These are phyloP conservation scores for Aspergillus mulundensis DNA, from an alignment of 495 filamentous ascomycete genomes.

Conservation along the genomic window DNA sequence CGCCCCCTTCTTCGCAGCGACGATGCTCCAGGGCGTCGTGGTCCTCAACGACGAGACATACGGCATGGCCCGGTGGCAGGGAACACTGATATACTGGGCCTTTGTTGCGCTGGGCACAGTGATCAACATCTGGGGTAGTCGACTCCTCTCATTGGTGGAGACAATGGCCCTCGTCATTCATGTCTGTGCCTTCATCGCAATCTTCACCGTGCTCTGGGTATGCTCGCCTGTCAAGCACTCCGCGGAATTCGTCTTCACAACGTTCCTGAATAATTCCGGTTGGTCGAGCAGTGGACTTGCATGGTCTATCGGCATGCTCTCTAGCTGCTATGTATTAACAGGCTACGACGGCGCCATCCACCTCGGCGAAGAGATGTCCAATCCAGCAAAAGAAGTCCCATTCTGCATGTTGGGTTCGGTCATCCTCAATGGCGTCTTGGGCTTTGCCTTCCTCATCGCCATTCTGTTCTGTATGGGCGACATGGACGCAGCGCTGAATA, in stretches of 20 bases:
- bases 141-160: slow-evolving; percentile 2
- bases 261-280: slow-evolving; percentile 2
- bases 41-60: slow-evolving; percentile 3
- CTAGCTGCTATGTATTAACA: slow-evolving; percentile 3
- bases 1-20: slow-evolving; percentile 6
- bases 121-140: slow-evolving; percentile 2
- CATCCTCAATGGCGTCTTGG: not conserved
- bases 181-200: not conserved
- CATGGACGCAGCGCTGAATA: not conserved
- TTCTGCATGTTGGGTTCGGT: not conserved
- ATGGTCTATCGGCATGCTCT: slow-evolving; percentile 8
- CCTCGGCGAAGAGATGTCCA: not conserved
- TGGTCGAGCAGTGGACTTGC: slow-evolving; percentile 8
- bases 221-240: not conserved
- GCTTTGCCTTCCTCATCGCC: not conserved
- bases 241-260: slow-evolving; percentile 1
- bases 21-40: slow-evolving; percentile 5
- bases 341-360: slow-evolving; percentile 5
- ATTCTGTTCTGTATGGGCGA: slow-evolving; percentile 7
- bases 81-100: slow-evolving; percentile 7
- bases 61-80: slow-evolving; percentile 1
- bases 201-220: not conserved
- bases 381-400: not conserved
- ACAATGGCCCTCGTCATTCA: not conserved
- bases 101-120: not conserved